Evolutionary conservation across 106 monocot genomes (phyloP).

Genomic region (Hemerocallis citrina): DNA sequence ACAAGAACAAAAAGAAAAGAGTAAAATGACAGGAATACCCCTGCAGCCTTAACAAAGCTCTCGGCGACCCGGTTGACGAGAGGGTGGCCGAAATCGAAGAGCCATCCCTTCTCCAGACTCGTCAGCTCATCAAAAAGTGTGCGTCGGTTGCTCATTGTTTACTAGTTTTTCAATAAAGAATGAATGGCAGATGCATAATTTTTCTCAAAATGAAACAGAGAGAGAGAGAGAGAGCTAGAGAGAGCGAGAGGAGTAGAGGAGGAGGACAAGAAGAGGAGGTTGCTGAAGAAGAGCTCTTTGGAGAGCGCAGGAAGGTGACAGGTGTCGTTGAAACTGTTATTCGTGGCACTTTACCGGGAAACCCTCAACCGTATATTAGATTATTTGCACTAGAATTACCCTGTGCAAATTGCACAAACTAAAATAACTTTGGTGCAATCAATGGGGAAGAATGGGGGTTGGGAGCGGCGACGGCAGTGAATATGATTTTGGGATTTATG

Average conservation of each 20-base stretch:
- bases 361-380: slow-evolving; percentile 1
- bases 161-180: slow-evolving; percentile 29
- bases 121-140: slow-evolving; percentile 64
- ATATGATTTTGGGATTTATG: no score
- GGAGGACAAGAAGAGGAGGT: not conserved
- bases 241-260: no score
- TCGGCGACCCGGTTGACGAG: slow-evolving; percentile 77
- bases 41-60: slow-evolving; percentile 82
- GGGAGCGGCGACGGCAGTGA: no score
- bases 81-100: slow-evolving; percentile 79
- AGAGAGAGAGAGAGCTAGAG: slow-evolving; percentile 14
- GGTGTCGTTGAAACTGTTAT: not conserved
- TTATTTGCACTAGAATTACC: no score
- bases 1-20: no score
- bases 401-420: no score
- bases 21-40: slow-evolving; percentile 20
- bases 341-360: not conserved
- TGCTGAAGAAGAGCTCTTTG: slow-evolving; percentile 8
- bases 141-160: slow-evolving; percentile 27
- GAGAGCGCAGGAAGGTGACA: not conserved
- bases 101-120: slow-evolving; percentile 52
- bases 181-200: slow-evolving; percentile 13
- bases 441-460: no score
- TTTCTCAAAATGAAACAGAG: not conserved
- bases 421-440: no score